These are phyloP conservation scores for Candida railenensis DNA, from an alignment of 805 yeast species.

Conservation along the genomic window DNA sequence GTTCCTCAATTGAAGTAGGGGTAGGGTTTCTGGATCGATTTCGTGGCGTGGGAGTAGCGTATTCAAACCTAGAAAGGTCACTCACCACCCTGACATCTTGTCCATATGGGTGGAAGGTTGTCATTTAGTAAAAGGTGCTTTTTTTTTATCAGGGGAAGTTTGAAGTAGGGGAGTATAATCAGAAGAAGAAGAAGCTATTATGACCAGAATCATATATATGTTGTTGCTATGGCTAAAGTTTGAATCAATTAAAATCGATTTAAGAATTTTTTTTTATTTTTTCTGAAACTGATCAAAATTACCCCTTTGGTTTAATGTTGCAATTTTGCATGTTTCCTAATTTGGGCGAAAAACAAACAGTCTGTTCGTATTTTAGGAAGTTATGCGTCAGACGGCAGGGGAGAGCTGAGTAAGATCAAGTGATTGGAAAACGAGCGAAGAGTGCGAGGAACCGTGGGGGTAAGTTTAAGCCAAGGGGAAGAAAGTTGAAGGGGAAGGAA, in stretches of 20 bases:
- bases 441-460: background rate
- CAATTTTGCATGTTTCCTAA: background rate
- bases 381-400: background rate
- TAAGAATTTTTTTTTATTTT: background rate
- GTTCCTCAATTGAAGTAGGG: slow-evolving; percentile 21
- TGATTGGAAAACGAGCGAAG: background rate
- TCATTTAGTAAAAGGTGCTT: background rate
- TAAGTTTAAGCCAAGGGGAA: too few species aligned
- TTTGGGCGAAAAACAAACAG: background rate
- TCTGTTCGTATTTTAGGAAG: background rate
- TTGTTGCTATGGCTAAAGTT: background rate
- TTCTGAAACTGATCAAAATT: background rate
- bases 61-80: slow-evolving; percentile 33
- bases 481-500: too few species aligned
- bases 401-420: background rate
- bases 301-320: background rate
- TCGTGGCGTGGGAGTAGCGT: slow-evolving; percentile 21
- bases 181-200: background rate
- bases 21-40: slow-evolving; percentile 31
- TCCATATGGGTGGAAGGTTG: slow-evolving; percentile 20
- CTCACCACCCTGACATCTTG: slow-evolving; percentile 25
- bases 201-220: background rate
- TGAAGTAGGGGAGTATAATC: background rate
- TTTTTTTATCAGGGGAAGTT: background rate
- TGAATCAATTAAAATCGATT: too few species aligned